These are phyloP conservation scores for Rossbeevera mucosa DNA, from an alignment of 768 basidiomycete species.

Conservation along the genomic window DNA sequence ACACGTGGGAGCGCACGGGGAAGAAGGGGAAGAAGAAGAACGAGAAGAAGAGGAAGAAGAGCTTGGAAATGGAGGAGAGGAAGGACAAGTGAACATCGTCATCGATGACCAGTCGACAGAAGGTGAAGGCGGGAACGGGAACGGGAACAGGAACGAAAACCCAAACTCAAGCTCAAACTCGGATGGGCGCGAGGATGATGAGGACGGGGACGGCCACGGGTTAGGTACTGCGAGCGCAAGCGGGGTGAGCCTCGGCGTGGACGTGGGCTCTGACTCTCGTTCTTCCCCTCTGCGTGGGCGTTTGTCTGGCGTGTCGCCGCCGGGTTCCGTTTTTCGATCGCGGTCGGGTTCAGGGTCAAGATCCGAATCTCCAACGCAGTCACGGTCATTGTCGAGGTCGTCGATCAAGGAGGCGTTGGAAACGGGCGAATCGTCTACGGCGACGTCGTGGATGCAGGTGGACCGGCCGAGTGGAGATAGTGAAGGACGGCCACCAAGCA, in stretches of 20 bases:
- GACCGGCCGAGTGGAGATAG: slow-evolving; percentile 7
- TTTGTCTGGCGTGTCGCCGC: neutral
- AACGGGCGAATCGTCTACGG: slow-evolving; percentile 20
- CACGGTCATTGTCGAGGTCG: slow-evolving; percentile 14
- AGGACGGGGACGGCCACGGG: neutral
- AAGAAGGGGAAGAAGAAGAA: neutral
- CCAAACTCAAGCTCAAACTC: neutral
- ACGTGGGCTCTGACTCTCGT: neutral
- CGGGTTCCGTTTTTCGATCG: neutral
- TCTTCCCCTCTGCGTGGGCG: neutral
- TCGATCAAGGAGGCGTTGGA: slow-evolving; percentile 14
- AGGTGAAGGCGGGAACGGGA: neutral
- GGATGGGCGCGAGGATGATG: neutral
- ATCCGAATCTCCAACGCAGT: neutral
- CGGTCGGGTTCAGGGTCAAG: slow-evolving; percentile 2
- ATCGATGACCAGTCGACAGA: neutral
- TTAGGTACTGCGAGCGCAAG: neutral
- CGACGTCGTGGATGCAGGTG: slow-evolving; percentile 27
- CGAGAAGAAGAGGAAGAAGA: neutral
- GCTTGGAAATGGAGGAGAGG: neutral
- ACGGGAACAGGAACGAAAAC: neutral
- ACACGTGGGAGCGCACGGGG: neutral
- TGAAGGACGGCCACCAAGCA: slow-evolving; percentile 1
- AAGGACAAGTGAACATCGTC: neutral
- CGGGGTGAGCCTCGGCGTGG: neutral